Evolutionary conservation across 495 filamentous ascomycete genomes (phyloP), one percentile per base, ranked within the genome.

Genomic region (Xylaria cubensis): DNA sequence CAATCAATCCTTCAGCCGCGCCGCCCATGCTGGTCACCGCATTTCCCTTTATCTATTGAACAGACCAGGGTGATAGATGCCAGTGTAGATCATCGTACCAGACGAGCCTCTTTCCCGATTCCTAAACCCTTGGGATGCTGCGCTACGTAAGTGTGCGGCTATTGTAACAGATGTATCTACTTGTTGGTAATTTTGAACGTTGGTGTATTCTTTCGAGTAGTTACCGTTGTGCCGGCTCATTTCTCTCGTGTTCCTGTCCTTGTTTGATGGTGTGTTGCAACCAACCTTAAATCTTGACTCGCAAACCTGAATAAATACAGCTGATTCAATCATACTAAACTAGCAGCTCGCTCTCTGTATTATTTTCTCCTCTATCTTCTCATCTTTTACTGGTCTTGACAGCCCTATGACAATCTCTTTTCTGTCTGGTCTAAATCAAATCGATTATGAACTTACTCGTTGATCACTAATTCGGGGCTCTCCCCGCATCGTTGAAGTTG

Each of bases 1-100:
- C 24, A 13, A 64, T 64, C 24, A 13, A 64, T 64, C 21, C 39
- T 64, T 64, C 61, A 44, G 61, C 39, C 61, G 39, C 61, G 61
- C 61, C 26, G 2, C 26, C 26, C 61, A 44, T 42, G 61, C 61
- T 34, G 61, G 19, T n/a, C 36, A 39, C 56, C 17, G 32, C 32
- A 17, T 59, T 9, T 15, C 29, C 29, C 56, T 59, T 21, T 55
- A 12, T 32, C 17, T 34, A 61, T 13, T 32, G 7, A 21, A 19
- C 19, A 39, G 3, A 61, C 58, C 17, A 39, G n/a, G 58, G 19
- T 21, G 9, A 21, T 32, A 61, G 21, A 61, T 61, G 58, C 58
- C 34, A 61, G 58, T 39, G 58, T 39, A 61, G 58, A 61, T 61
- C 58, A 8, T 19, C 8, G 58, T 32, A 56, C 53, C 53, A 56